A percentile compares a stretch with the other conserved stretches of the same genome.
phyloP scores from a whole-genome alignment of 768 basidiomycete species.

The Asterophora parasitica region DNA sequence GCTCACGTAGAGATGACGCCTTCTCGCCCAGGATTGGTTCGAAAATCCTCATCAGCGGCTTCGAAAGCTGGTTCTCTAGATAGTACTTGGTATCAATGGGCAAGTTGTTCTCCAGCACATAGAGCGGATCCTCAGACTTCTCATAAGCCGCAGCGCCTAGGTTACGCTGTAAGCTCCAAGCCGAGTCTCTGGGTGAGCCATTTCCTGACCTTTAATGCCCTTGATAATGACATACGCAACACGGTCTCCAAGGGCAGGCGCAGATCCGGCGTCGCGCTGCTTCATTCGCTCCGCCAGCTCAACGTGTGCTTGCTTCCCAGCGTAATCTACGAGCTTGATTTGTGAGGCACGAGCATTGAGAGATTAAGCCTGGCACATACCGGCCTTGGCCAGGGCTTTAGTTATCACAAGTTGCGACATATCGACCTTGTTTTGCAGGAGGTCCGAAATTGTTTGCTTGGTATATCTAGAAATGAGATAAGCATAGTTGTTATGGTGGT shows the following conservation, averaged over 20 bases:
- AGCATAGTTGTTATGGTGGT: not conserved
- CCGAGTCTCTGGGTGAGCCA: not conserved
- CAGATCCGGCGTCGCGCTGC: conserved; percentile 94
- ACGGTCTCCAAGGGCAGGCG: conserved; percentile 95
- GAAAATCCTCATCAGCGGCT: conserved; percentile 95
- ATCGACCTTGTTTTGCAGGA: conserved; percentile 94
- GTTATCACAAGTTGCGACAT: conserved; percentile 99
- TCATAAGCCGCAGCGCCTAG: conserved; percentile 94
- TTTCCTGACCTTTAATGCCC: conserved; percentile 73
- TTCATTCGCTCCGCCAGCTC: conserved; percentile 96
- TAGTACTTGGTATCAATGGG: conserved; percentile 99
- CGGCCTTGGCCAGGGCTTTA: conserved; percentile 88
- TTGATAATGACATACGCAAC: conserved; percentile 99
- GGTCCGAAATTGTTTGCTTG: conserved; percentile 89
- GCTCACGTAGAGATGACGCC: conserved; percentile 74
- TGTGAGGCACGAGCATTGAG: not conserved
- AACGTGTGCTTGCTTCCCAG: conserved; percentile 93
- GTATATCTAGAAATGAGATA: conserved; percentile 58
- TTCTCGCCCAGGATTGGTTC: conserved; percentile 96
- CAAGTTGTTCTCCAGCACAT: conserved; percentile 95
- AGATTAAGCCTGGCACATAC: conserved; percentile 32
- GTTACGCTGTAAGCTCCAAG: not conserved
- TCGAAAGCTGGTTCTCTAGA: conserved; percentile 95
- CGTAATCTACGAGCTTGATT: conserved; percentile 60
- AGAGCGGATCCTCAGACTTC: conserved; percentile 97